These are phyloP conservation scores for Russula compacta DNA, from an alignment of 768 basidiomycete species.

Conservation along the genomic window DNA sequence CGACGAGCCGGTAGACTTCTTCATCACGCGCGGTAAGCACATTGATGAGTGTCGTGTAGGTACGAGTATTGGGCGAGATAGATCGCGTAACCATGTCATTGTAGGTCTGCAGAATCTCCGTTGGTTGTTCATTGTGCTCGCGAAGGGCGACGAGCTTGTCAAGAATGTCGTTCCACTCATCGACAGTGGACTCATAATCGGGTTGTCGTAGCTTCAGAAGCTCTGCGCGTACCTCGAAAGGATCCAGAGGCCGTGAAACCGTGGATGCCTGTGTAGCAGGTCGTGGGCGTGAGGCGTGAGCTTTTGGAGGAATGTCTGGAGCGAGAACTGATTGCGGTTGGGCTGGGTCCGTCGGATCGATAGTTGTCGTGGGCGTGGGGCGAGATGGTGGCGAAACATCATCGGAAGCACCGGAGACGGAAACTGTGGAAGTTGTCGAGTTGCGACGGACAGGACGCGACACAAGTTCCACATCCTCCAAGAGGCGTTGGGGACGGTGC, in stretches of 20 bases:
- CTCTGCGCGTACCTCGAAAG: conserved; percentile 30
- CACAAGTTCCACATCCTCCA: conserved; percentile 15
- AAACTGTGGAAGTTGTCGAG: conserved; percentile 26
- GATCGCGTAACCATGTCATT: conserved; percentile 56
- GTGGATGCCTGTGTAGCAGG: background rate
- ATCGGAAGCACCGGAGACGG: conserved; percentile 20
- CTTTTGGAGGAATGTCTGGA: background rate
- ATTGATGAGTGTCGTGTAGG: conserved; percentile 52
- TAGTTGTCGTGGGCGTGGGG: background rate
- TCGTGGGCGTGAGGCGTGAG: background rate
- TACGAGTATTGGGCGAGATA: conserved; percentile 51
- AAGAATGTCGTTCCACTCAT: conserved; percentile 58
- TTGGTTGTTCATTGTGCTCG: conserved; percentile 42
- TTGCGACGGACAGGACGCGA: conserved; percentile 34
- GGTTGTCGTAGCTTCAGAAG: conserved; percentile 17
- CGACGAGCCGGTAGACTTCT: conserved; percentile 45
- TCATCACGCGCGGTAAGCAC: conserved; percentile 58
- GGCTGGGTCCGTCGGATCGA: conserved; percentile 21
- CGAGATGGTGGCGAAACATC: conserved; percentile 11
- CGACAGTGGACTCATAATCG: conserved; percentile 30
- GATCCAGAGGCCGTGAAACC: background rate
- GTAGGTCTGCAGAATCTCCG: conserved; percentile 56
- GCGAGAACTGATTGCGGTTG: conserved; percentile 24
- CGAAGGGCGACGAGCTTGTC: conserved; percentile 42
- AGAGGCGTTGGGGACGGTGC: conserved; percentile 3